Conservation (phyloP, 2,329 filamentous ascomycete species). For the Pseudocercospora crystallina region DNA sequence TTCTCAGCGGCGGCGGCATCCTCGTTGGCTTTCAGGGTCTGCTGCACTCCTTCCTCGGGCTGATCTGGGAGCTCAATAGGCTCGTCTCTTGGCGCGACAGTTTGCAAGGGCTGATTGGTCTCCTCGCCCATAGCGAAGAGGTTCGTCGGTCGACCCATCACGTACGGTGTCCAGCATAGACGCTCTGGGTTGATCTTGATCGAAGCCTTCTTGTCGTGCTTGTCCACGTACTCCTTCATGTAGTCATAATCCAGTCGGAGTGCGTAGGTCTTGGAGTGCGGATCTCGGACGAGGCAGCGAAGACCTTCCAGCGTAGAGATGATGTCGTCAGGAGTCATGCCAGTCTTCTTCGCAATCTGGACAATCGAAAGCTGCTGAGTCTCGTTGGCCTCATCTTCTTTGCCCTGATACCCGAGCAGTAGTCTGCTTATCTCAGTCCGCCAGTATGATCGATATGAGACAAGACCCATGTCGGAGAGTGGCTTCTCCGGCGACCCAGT, state of each 20-base stretch:
- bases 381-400: slow-evolving; percentile 24
- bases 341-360: slow-evolving; percentile 80
- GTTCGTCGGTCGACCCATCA: slow-evolving; percentile 72
- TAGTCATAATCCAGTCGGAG: slow-evolving; percentile 83
- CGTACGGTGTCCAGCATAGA: slow-evolving; percentile 92
- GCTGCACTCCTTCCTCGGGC: slow-evolving; percentile 47
- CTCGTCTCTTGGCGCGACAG: slow-evolving; percentile 83
- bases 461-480: slow-evolving; percentile 93
- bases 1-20: slow-evolving; percentile 13
- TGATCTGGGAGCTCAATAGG: slow-evolving; percentile 48
- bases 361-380: slow-evolving; percentile 49
- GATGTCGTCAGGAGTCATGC: slow-evolving; percentile 94
- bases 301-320: slow-evolving; percentile 90
- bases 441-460: slow-evolving; percentile 98
- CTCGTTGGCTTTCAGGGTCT: slow-evolving; percentile 26
- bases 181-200: slow-evolving; percentile 77
- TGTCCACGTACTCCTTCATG: slow-evolving; percentile 81
- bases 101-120: slow-evolving; percentile 58
- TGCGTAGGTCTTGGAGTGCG: slow-evolving; percentile 82
- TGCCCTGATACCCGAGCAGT: slow-evolving; percentile 62
- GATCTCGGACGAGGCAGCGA: slow-evolving; percentile 84
- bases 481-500: slow-evolving; percentile 97
- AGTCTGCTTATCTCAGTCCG: slow-evolving; percentile 83
- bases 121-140: slow-evolving; percentile 39
- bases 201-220: slow-evolving; percentile 86